Percentiles rank a stretch among this genome's conserved stretches.
Evolutionary conservation across 108 stramenopile species (phyloP).

Genomic region (Aurantiochytrium sp.): DNA sequence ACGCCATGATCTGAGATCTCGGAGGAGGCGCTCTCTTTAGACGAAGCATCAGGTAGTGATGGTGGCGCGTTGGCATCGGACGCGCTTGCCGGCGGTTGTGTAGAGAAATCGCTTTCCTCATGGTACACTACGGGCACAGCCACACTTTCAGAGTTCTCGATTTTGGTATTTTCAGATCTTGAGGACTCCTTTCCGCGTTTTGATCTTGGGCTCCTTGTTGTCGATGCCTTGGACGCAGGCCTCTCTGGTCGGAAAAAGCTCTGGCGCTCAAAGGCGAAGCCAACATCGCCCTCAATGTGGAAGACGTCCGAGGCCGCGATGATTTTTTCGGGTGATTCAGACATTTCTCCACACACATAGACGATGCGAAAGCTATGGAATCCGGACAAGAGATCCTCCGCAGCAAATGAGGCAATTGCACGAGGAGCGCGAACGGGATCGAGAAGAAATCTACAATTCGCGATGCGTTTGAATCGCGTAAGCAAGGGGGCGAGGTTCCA

Average conservation of each 20-base stretch:
- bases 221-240: neutral
- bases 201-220: neutral
- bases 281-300: neutral
- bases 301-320: constrained; percentile 1
- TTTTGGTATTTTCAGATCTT: no score
- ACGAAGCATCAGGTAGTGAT: no score
- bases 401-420: neutral
- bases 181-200: no score
- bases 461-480: neutral
- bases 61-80: no score
- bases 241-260: neutral
- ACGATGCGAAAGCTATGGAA: neutral
- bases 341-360: neutral
- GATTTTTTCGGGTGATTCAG: neutral
- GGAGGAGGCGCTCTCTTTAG: no score
- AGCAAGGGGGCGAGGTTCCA: neutral
- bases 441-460: neutral
- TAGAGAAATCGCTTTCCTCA: no score
- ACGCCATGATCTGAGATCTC: no score
- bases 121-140: no score
- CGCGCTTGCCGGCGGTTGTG: no score
- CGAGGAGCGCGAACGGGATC: neutral
- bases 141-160: no score
- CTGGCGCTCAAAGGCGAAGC: neutral
- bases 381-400: neutral